Evolutionary conservation across 169 alveolate genomes (phyloP).

Genomic region (Perkinsus olseni): DNA sequence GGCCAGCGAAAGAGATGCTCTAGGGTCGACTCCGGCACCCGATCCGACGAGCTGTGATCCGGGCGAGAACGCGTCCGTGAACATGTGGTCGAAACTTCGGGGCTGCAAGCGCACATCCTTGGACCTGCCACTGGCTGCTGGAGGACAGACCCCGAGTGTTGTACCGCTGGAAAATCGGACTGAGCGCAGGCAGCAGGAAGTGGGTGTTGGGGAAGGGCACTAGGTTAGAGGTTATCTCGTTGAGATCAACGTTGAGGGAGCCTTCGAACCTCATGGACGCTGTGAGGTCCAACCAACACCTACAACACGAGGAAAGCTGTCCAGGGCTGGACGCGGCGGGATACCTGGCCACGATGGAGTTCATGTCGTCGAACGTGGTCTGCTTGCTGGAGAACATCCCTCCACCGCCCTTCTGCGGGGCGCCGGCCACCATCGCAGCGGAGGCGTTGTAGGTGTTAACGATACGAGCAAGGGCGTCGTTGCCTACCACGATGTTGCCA

Average conservation of each 20-base stretch:
- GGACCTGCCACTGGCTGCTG: slow-evolving; percentile 43
- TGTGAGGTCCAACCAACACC: slow-evolving; percentile 51
- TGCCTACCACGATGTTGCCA: neutral
- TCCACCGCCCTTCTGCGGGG: neutral
- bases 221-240: slow-evolving; percentile 88
- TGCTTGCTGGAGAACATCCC: slow-evolving; percentile 6
- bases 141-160: slow-evolving; percentile 33
- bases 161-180: slow-evolving; percentile 48
- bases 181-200: slow-evolving; percentile 68
- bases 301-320: neutral
- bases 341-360: slow-evolving; percentile 51
- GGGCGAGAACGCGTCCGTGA: slow-evolving; percentile 67
- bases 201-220: slow-evolving; percentile 87
- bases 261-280: slow-evolving; percentile 92
- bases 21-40: slow-evolving; percentile 59
- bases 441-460: neutral
- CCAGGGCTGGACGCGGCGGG: neutral
- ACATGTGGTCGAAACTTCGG: slow-evolving; percentile 71
- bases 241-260: slow-evolving; percentile 80
- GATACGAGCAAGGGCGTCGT: neutral
- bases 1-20: slow-evolving; percentile 67
- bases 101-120: slow-evolving; percentile 38
- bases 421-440: neutral
- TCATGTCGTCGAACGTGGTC: slow-evolving; percentile 62
- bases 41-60: slow-evolving; percentile 53